phyloP scores from a whole-genome alignment of 352 stramenopile genomes.

The Globisporangium yorkense region DNA sequence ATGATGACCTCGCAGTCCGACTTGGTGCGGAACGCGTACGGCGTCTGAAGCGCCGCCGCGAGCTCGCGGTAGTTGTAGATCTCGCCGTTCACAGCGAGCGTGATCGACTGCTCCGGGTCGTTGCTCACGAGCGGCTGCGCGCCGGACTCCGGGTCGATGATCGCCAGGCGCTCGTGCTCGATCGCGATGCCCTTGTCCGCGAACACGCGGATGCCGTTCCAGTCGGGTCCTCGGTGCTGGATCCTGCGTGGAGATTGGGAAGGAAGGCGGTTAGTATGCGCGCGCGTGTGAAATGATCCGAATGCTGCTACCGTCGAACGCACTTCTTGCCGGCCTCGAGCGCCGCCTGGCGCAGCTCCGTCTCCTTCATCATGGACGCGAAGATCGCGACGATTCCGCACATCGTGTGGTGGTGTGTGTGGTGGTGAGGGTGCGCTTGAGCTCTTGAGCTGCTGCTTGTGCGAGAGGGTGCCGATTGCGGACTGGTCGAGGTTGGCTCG shows the following conservation, averaged over 20 bases:
- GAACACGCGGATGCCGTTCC: slow-evolving; percentile 89
- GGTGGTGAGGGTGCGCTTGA: no score
- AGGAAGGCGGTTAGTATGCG: background rate
- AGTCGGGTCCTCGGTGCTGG: slow-evolving; percentile 96
- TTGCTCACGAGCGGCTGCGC: slow-evolving; percentile 88
- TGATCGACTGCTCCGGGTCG: slow-evolving; percentile 83
- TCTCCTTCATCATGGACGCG: slow-evolving; percentile 89
- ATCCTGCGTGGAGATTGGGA: slow-evolving; percentile 37
- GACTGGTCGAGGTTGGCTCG: slow-evolving; percentile 3
- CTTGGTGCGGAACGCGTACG: slow-evolving; percentile 94
- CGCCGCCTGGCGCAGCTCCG: slow-evolving; percentile 92
- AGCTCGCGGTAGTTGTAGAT: slow-evolving; percentile 99
- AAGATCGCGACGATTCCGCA: slow-evolving; percentile 99
- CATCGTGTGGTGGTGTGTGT: slow-evolving; percentile 51
- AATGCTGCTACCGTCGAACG: slow-evolving; percentile 5
- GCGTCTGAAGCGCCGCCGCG: slow-evolving; percentile 67
- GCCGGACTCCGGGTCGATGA: slow-evolving; percentile 97
- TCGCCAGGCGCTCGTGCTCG: slow-evolving; percentile 97
- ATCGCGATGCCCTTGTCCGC: slow-evolving; percentile 80
- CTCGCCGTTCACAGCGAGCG: slow-evolving; percentile 97
- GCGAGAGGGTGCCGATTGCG: slow-evolving; percentile 6
- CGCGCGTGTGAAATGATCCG: no score
- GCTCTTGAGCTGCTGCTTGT: background rate
- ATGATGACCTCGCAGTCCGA: slow-evolving; percentile 98
- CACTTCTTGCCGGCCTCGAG: slow-evolving; percentile 91